A percentile compares a stretch with the other conserved stretches of the same genome.
Conservation (phyloP, 345 rosid genomes). For the Aethionema arabicum region DNA sequence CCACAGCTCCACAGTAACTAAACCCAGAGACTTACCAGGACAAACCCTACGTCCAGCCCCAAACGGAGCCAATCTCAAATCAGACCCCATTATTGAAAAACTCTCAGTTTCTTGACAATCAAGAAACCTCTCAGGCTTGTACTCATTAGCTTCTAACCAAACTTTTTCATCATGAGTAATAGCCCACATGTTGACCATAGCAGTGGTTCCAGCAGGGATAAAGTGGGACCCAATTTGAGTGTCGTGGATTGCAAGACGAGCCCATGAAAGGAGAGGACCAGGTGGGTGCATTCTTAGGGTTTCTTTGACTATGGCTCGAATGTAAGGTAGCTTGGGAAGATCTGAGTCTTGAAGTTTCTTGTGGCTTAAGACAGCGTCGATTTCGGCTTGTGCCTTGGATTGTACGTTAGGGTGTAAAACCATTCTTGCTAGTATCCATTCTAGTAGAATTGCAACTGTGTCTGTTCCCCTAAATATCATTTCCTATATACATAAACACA, state of each 20-base stretch:
- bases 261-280: constrained; percentile 96
- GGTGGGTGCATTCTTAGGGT: constrained; percentile 86
- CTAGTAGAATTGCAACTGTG: constrained; percentile 76
- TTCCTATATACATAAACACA: constrained; percentile 44
- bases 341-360: constrained; percentile 45
- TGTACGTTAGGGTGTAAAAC: constrained; percentile 61
- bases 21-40: constrained; percentile 66
- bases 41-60: constrained; percentile 74
- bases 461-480: constrained; percentile 91
- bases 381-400: constrained; percentile 63
- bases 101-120: constrained; percentile 29
- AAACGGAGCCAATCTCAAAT: constrained; percentile 66
- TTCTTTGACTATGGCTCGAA: constrained; percentile 67
- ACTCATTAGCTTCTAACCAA: constrained; percentile 33
- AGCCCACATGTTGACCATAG: constrained; percentile 96
- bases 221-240: constrained; percentile 47
- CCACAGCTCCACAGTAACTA: constrained; percentile 44
- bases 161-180: constrained; percentile 59
- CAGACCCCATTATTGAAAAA: constrained; percentile 52
- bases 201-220: constrained; percentile 74
- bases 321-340: constrained; percentile 55
- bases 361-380: constrained; percentile 36
- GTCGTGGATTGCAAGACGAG: constrained; percentile 74
- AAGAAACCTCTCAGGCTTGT: constrained; percentile 39
- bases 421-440: constrained; percentile 87